Percentiles rank a stretch among this genome's conserved stretches.
Conservation (phyloP, 805 yeast genomes). For the Nakazawaea pomicola region DNA sequence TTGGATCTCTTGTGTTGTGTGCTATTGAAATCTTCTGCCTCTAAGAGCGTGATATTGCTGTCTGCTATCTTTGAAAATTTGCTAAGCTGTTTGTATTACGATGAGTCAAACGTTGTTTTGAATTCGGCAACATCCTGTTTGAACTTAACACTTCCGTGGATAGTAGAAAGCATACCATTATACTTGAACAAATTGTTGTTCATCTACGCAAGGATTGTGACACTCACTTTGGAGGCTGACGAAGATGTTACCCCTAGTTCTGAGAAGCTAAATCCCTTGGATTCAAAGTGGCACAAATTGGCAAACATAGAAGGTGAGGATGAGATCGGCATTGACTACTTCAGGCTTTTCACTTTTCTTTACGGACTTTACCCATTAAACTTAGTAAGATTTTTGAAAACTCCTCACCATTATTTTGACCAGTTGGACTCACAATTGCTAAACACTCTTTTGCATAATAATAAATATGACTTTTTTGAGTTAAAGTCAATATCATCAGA, state of each 20-base stretch:
- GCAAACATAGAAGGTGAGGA: neutral
- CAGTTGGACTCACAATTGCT: conserved; percentile 12
- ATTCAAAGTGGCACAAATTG: neutral
- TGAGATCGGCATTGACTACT: conserved; percentile 2
- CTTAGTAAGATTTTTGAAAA: conserved; percentile 35
- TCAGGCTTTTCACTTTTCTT: conserved; percentile 38
- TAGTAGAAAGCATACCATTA: conserved; percentile 28
- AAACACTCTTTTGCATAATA: neutral
- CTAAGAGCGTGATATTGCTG: conserved; percentile 27
- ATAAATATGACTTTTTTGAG: conserved; percentile 26
- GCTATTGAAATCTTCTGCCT: conserved; percentile 21
- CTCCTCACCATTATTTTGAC: conserved; percentile 30
- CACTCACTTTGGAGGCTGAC: conserved; percentile 24
- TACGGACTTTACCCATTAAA: conserved; percentile 57
- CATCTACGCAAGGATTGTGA: conserved; percentile 37
- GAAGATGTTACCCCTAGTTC: conserved; percentile 10
- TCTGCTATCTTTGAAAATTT: conserved; percentile 33
- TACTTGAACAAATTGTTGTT: conserved; percentile 38
- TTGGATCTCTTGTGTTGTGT: conserved; percentile 35
- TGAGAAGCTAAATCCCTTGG: conserved; percentile 4
- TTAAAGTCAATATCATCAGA: conserved; percentile 24
- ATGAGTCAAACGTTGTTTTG: conserved; percentile 34
- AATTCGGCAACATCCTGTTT: conserved; percentile 28
- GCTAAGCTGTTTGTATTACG: conserved; percentile 34
- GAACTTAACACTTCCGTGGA: conserved; percentile 37